These are phyloP conservation scores for Chenopodium suecicum DNA, from an alignment of 148 eudicot species.

Conservation along the genomic window DNA sequence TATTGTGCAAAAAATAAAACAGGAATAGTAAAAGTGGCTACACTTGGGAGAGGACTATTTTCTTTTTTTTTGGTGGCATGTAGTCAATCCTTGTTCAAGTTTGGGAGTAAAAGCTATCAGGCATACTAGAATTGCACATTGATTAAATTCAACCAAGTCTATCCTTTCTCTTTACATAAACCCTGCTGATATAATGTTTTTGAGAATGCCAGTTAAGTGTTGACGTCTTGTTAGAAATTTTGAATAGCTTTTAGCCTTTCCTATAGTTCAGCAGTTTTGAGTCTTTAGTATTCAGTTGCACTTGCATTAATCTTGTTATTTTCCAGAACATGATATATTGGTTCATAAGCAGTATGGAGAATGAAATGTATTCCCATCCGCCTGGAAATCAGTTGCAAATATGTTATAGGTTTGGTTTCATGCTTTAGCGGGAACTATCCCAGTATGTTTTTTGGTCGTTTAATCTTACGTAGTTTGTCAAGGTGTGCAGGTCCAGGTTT, in stretches of 20 bases:
- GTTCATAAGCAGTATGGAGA: not conserved
- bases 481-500: slow-evolving; percentile 94
- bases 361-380: not conserved
- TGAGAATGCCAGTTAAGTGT: not conserved
- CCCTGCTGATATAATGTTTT: not conserved
- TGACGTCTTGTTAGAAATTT: not conserved
- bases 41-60: too few species aligned
- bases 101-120: not conserved
- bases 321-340: not conserved
- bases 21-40: too few species aligned
- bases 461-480: slow-evolving; percentile 42
- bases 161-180: not conserved
- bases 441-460: slow-evolving; percentile 6
- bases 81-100: not conserved
- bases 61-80: too few species aligned
- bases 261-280: not conserved
- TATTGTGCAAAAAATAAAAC: too few species aligned
- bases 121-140: not conserved
- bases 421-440: not conserved
- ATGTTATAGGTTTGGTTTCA: not conserved
- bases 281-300: not conserved
- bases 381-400: not conserved
- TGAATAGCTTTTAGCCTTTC: not conserved
- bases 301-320: slow-evolving; percentile 1
- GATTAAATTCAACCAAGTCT: not conserved